Base-by-base conservation (phyloP, 1,139 yeast species). In the Hyphopichia khmerensis region DNA sequence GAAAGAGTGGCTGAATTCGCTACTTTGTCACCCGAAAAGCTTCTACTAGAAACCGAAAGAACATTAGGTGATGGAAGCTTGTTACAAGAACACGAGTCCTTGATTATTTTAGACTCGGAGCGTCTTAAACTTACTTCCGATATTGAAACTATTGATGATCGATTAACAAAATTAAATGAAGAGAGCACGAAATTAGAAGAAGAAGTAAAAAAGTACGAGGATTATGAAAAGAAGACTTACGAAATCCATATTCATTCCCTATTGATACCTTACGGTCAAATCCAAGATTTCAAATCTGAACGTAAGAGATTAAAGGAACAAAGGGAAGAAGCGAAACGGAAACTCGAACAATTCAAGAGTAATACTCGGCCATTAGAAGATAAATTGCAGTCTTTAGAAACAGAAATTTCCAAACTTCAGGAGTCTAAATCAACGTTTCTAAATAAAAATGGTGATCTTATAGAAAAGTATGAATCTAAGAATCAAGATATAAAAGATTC, bases 1-100 rank as follows among this genome's bases (percentile, higher is more conserved):
- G 99, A 93, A 55, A 75, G 95, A 49, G 99, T 93, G 8, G 93
- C 96, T 1, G 91, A 89, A 50, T 95, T 95, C 68, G 96, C 98
- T 0, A 80, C 84, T 5, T 67, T 89, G 47, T 77, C 87, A 14
- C 87, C 96, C 0, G 91, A 86, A 47, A 82, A 82, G 48, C 65
- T 93, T 10, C 69, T 95, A 10, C 57, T 73, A 29, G 96, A 88
- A 55, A 88, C 96, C 1, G 89, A 90, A 56, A 70, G 95, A 43
- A 90, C 97, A 1, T 77, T 90, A 33, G 89, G 88, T 9, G 70
- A 81, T 43, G 80, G 82, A 1, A 72, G 76, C 33, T 64, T 91
- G 48, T 61, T 81, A 18, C 62, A 65, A 3, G 72, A 74, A 46
- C 95, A 93, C 52, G 77, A 77, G 46, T 56, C 66, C 23, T 69